These are phyloP conservation scores for Marasmius fiardii DNA, from an alignment of 1,284 basidiomycete genomes.

Conservation along the genomic window DNA sequence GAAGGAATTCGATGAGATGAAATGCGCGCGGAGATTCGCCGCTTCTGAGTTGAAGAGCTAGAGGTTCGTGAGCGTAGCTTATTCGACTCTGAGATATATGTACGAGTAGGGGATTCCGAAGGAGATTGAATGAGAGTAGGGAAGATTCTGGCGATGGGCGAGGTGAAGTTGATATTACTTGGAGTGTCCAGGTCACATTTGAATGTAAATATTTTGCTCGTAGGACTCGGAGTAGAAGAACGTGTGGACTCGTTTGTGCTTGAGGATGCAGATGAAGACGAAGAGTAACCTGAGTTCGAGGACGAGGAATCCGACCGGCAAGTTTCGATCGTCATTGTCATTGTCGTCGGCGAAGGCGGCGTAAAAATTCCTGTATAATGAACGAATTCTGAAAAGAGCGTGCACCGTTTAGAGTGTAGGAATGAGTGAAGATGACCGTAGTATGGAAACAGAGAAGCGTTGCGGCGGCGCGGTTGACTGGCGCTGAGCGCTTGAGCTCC, in stretches of 20 bases:
- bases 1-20: not conserved
- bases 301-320: constrained; percentile 4
- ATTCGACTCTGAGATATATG: constrained; percentile 36
- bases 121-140: constrained; percentile 1
- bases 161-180: not conserved
- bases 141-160: not conserved
- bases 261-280: not conserved
- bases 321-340: not conserved
- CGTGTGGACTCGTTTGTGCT: not conserved
- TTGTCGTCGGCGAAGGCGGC: not conserved
- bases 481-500: too few species aligned
- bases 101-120: constrained; percentile 2
- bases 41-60: not conserved
- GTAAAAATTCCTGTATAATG: not conserved
- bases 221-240: not conserved
- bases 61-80: not conserved
- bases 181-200: not conserved
- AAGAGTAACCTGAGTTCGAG: constrained; percentile 18
- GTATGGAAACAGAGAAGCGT: not conserved
- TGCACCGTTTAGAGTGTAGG: not conserved
- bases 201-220: not conserved
- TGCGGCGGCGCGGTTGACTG: too few species aligned
- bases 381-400: not conserved
- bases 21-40: not conserved
- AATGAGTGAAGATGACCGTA: not conserved